Percentiles rank a stretch among this genome's conserved stretches.
These are phyloP conservation scores for Lepiota brunneoincarnata DNA, from an alignment of 768 basidiomycete species.

Conservation along the genomic window DNA sequence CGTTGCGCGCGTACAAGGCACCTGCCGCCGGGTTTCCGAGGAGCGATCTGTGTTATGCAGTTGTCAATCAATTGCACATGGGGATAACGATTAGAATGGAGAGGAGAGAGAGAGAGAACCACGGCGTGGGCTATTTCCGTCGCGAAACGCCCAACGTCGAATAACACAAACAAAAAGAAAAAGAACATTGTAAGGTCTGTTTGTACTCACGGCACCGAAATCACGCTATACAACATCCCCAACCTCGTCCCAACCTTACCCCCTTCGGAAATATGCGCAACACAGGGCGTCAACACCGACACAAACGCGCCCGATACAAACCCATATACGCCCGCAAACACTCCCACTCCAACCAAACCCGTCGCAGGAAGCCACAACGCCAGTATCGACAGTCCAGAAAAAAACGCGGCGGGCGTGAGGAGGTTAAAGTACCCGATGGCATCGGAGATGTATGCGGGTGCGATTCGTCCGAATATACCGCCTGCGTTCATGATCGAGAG, in stretches of 20 bases:
- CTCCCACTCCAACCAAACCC: slow-evolving; percentile 36
- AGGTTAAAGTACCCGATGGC: slow-evolving; percentile 65
- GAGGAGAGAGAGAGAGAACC: neutral
- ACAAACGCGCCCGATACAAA: slow-evolving; percentile 69
- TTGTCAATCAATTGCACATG: neutral
- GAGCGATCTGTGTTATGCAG: slow-evolving; percentile 42
- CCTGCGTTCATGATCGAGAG: slow-evolving; percentile 71
- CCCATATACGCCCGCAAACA: slow-evolving; percentile 58
- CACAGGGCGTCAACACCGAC: slow-evolving; percentile 63
- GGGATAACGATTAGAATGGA: neutral
- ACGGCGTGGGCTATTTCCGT: neutral
- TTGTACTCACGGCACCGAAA: slow-evolving; percentile 70
- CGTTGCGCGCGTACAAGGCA: slow-evolving; percentile 39
- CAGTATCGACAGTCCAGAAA: slow-evolving; percentile 59
- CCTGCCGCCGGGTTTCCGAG: slow-evolving; percentile 66
- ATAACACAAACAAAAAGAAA: slow-evolving; percentile 2
- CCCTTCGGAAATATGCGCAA: slow-evolving; percentile 62
- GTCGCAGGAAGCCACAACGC: slow-evolving; percentile 53
- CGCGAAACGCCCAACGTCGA: neutral
- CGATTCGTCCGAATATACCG: slow-evolving; percentile 60
- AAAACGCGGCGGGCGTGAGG: slow-evolving; percentile 58
- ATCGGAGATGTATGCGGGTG: slow-evolving; percentile 65
- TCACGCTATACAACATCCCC: slow-evolving; percentile 61
- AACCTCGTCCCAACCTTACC: slow-evolving; percentile 59
- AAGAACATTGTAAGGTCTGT: slow-evolving; percentile 7